Conservation (phyloP, 768 basidiomycete genomes). For the Leccinum ochraceum region DNA sequence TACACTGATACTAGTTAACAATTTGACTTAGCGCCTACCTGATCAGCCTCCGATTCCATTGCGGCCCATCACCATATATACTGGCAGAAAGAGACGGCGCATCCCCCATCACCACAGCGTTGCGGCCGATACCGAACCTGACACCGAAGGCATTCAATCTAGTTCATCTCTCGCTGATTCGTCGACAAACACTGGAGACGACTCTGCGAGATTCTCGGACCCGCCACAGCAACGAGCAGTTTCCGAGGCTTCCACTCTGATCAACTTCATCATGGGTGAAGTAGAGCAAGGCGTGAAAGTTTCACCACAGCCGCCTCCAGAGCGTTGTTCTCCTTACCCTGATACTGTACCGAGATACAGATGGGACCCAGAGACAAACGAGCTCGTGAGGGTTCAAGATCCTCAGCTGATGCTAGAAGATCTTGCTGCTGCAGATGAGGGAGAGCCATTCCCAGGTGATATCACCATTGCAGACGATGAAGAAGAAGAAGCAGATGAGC, state of each 20-base stretch:
- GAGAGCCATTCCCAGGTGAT: not conserved
- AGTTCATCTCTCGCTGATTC: not conserved
- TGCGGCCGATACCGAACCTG: not conserved
- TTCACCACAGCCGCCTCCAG: not conserved
- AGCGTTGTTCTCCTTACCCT: not conserved
- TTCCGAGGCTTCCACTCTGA: not conserved
- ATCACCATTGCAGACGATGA: not conserved
- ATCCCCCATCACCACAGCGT: not conserved
- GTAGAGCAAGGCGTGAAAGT: not conserved
- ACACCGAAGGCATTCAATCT: not conserved
- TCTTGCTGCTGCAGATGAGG: not conserved
- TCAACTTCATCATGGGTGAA: constrained; percentile 1
- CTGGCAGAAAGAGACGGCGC: not conserved
- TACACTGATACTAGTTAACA: not conserved
- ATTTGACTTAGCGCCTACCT: constrained; percentile 25
- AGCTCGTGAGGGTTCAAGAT: constrained; percentile 1
- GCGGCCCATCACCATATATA: not conserved
- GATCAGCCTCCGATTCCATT: constrained; percentile 23
- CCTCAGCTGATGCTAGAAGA: not conserved
- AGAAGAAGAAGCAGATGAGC: not conserved
- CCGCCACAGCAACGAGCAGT: not conserved
- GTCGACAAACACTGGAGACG: not conserved
- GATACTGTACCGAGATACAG: constrained; percentile 8
- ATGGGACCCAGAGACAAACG: constrained; percentile 7
- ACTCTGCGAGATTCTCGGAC: too few relatives aligned